Evolutionary conservation across 495 filamentous ascomycete species (phyloP).

Genomic region (Physcia stellaris): DNA sequence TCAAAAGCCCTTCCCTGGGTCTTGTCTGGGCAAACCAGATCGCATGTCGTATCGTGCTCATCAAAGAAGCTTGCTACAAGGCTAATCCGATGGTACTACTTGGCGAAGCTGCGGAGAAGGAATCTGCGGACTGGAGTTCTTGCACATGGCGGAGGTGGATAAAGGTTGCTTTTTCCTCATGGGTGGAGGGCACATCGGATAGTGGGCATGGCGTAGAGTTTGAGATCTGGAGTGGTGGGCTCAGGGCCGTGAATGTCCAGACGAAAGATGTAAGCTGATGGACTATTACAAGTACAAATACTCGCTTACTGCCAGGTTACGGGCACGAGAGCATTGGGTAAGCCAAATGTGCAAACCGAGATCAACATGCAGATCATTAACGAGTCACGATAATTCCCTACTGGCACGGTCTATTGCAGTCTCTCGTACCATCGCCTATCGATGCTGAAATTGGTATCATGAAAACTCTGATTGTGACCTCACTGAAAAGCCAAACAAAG

Average conservation of each 20-base stretch:
- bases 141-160: constrained; percentile 39
- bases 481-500: no score
- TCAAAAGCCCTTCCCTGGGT: constrained; percentile 78
- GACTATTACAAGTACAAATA: no score
- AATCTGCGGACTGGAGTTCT: constrained; percentile 9
- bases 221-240: constrained; percentile 37
- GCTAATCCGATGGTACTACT: background rate
- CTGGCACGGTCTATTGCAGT: no score
- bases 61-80: constrained; percentile 32
- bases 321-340: no score
- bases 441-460: no score
- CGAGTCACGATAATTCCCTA: no score
- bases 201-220: constrained; percentile 24
- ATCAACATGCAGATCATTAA: no score
- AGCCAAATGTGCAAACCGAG: no score
- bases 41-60: constrained; percentile 63
- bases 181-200: constrained; percentile 29
- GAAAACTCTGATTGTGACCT: no score
- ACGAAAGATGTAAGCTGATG: no score
- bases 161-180: constrained; percentile 70
- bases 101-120: background rate
- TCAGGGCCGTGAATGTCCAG: constrained; percentile 18
- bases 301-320: no score
- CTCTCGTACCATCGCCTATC: no score
- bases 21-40: constrained; percentile 86